Evolutionary conservation across 495 filamentous ascomycete genomes (phyloP).

Genomic region (Jackrogersella minutella): DNA sequence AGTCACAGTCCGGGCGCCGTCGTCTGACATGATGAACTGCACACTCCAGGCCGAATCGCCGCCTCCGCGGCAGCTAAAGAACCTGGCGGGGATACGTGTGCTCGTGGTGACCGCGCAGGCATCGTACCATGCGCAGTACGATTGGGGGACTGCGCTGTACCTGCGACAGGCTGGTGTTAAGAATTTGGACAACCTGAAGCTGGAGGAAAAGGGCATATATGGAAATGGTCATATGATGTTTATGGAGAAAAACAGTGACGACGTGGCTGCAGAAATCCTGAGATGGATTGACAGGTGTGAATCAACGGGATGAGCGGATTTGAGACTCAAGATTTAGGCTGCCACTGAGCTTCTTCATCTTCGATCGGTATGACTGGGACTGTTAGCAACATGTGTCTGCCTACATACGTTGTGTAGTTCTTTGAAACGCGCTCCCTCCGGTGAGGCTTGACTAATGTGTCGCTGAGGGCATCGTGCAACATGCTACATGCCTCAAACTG

Average conservation of each 20-base stretch:
- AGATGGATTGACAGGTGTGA: conserved; percentile 48
- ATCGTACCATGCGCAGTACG: conserved; percentile 64
- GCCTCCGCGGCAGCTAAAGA: conserved; percentile 57
- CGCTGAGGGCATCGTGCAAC: too few relatives aligned
- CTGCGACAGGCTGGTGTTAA: conserved; percentile 63
- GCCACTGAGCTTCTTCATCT: not conserved
- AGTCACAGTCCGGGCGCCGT: conserved; percentile 33
- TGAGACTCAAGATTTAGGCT: not conserved
- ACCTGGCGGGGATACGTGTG: conserved; percentile 56
- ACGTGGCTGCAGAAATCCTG: conserved; percentile 53
- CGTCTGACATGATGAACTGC: conserved; percentile 47
- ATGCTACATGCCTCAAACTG: too few relatives aligned
- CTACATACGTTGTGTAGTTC: too few relatives aligned
- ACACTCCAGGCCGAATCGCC: conserved; percentile 53
- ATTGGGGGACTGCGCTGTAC: conserved; percentile 63
- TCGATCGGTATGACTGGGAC: not conserved
- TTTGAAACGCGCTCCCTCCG: too few relatives aligned
- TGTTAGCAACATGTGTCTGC: not conserved
- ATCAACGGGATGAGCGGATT: not conserved
- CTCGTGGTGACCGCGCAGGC: conserved; percentile 61
- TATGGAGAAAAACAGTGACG: conserved; percentile 66
- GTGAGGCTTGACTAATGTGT: too few relatives aligned
- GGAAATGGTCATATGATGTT: conserved; percentile 70
- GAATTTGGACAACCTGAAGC: conserved; percentile 52
- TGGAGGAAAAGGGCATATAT: conserved; percentile 55